Percentiles rank a stretch among this genome's conserved stretches.
These are phyloP conservation scores for Moesziomyces globuligerus DNA, from an alignment of 1,284 basidiomycete genomes.

Conservation along the genomic window DNA sequence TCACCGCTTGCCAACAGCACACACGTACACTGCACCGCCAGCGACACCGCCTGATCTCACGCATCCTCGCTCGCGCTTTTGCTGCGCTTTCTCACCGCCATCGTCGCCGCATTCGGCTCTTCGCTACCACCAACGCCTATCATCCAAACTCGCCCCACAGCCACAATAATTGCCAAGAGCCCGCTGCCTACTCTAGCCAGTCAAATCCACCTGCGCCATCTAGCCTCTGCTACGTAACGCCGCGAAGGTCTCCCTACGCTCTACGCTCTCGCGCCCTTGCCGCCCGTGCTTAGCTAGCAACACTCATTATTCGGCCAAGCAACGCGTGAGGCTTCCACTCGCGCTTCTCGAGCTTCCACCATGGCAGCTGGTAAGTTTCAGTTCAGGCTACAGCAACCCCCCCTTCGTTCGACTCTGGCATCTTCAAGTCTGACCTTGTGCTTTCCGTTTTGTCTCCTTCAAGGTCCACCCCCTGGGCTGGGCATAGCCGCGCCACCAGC, in stretches of 20 bases:
- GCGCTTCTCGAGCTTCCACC: conserved; percentile 5
- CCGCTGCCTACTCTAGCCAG: not conserved
- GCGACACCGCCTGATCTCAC: too few relatives aligned
- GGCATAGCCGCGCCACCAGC: conserved; percentile 43
- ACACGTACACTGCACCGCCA: too few relatives aligned
- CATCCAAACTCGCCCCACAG: too few relatives aligned
- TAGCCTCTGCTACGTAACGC: not conserved
- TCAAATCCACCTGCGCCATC: not conserved
- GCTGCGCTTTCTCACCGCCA: not conserved
- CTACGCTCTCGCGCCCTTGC: not conserved
- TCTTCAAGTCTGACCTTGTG: not conserved
- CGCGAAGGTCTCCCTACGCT: too few relatives aligned
- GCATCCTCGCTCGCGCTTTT: too few relatives aligned
- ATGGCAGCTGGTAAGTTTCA: conserved; percentile 37
- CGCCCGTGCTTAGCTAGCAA: not conserved
- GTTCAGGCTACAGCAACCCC: not conserved
- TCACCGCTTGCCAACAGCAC: not conserved
- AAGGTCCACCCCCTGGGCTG: conserved; percentile 49
- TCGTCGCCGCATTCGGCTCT: not conserved
- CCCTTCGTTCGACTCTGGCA: not conserved
- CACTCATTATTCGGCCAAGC: not conserved
- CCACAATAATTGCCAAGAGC: too few relatives aligned
- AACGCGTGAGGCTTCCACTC: conserved; percentile 1
- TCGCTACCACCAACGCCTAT: too few relatives aligned
- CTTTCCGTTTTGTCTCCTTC: too few relatives aligned